Percentiles rank a stretch among this genome's conserved stretches.
These are phyloP conservation scores for Coemansia interrupta DNA, from an alignment of 192 early-diverging fungal genomes.

Conservation along the genomic window DNA sequence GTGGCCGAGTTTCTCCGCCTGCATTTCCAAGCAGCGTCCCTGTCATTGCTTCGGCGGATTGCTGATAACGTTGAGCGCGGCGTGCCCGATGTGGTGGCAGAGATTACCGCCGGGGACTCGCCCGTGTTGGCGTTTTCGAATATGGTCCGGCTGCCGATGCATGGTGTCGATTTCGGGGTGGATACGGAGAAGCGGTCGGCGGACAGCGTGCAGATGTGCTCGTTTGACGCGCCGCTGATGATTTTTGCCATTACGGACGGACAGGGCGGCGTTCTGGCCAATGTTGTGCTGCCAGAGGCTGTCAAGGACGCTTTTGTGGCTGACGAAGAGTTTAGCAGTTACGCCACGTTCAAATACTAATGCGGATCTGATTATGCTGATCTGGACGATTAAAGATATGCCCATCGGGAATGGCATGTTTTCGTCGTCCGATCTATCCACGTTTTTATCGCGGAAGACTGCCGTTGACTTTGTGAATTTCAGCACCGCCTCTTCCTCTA, in stretches of 20 bases:
- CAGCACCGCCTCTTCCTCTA: too few relatives aligned
- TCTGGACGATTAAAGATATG: neutral
- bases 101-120: slow-evolving; percentile 14
- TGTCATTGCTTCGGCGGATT: neutral
- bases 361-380: too few relatives aligned
- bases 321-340: neutral
- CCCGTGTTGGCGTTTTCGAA: slow-evolving; percentile 29
- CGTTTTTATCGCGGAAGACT: neutral
- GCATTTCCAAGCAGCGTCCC: neutral
- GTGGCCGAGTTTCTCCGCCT: slow-evolving; percentile 9
- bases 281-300: slow-evolving; percentile 13
- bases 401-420: neutral
- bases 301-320: neutral
- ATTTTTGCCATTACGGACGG: slow-evolving; percentile 25
- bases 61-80: neutral
- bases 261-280: slow-evolving; percentile 15
- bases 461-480: too few relatives aligned
- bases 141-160: slow-evolving; percentile 11
- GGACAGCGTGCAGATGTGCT: slow-evolving; percentile 15
- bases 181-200: neutral
- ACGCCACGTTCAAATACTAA: slow-evolving; percentile 2
- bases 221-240: slow-evolving; percentile 23
- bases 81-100: slow-evolving; percentile 6
- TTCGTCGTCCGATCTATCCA: neutral
- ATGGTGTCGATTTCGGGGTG: slow-evolving; percentile 8